Percentiles rank a stretch among this genome's conserved stretches.
Evolutionary conservation across 495 filamentous ascomycete genomes (phyloP).

Genomic region (Aspergillus biplanus): DNA sequence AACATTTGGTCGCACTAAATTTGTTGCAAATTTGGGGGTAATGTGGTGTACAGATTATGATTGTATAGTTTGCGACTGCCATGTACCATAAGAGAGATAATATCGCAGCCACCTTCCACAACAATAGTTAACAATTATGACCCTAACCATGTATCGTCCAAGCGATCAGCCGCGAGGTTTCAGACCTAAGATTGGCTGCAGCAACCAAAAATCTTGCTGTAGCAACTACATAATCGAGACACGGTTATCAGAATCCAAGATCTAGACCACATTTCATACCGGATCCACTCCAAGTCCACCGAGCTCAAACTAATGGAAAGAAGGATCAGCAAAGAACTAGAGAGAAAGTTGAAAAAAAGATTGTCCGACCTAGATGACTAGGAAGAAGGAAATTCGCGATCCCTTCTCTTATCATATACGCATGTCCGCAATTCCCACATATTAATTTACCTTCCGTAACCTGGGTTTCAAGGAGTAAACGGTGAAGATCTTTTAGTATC

Average conservation of each 20-base stretch:
- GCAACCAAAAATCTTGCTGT: too few species aligned
- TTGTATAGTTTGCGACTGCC: slow-evolving; percentile 20
- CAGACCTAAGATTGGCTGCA: too few species aligned
- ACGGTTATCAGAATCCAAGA: too few species aligned
- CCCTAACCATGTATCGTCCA: too few species aligned
- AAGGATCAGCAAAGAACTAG: slow-evolving; percentile 9
- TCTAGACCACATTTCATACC: too few species aligned
- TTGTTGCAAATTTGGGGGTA: background rate
- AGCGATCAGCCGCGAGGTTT: too few species aligned
- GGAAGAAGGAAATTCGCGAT: slow-evolving; percentile 96
- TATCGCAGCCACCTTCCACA: slow-evolving; percentile 4
- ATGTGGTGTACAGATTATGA: slow-evolving; percentile 17
- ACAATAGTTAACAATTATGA: background rate
- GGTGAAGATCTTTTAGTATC: slow-evolving; percentile 75
- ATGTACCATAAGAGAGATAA: slow-evolving; percentile 22
- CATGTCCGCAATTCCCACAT: slow-evolving; percentile 89
- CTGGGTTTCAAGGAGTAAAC: slow-evolving; percentile 85
- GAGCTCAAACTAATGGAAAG: slow-evolving; percentile 7
- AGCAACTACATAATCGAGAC: too few species aligned
- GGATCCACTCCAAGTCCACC: too few species aligned
- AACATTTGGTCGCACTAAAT: slow-evolving; percentile 10
- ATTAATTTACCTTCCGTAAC: slow-evolving; percentile 84
- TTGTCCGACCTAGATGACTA: slow-evolving; percentile 74
- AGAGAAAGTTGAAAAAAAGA: background rate
- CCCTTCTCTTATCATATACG: slow-evolving; percentile 90